phyloP scores from a whole-genome alignment of 73 alveolate species.

The Stentor roeselii region DNA sequence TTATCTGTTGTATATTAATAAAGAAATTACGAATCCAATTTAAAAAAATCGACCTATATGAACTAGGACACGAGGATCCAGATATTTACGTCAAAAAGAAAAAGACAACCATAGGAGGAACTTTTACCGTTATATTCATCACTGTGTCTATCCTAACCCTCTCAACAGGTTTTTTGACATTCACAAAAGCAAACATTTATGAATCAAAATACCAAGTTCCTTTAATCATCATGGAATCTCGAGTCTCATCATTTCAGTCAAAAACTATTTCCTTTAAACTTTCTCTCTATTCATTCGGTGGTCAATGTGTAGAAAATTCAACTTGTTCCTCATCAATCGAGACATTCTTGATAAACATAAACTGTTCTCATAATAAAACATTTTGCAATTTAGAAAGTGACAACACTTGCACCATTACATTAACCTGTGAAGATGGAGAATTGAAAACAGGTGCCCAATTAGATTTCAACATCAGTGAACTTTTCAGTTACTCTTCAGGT shows the following conservation, averaged over 20 bases:
- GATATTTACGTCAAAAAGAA: too few species aligned
- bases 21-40: not conserved
- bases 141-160: not conserved
- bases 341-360: not conserved
- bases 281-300: not conserved
- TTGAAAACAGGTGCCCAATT: not conserved
- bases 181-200: not conserved
- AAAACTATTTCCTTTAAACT: not conserved
- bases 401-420: not conserved
- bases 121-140: not conserved
- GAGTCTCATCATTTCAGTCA: too few species aligned
- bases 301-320: not conserved
- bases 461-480: not conserved
- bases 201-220: not conserved
- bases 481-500: slow-evolving; percentile 26
- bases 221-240: not conserved
- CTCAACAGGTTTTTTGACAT: not conserved
- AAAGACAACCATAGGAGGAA: not conserved
- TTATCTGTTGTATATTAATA: not conserved
- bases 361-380: not conserved
- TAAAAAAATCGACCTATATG: not conserved
- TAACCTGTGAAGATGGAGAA: not conserved
- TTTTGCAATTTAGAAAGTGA: not conserved
- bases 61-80: slow-evolving; percentile 3
- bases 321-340: not conserved